Base-by-base conservation (phyloP, 306 rosid genomes). In the Rosa persica region DNA sequence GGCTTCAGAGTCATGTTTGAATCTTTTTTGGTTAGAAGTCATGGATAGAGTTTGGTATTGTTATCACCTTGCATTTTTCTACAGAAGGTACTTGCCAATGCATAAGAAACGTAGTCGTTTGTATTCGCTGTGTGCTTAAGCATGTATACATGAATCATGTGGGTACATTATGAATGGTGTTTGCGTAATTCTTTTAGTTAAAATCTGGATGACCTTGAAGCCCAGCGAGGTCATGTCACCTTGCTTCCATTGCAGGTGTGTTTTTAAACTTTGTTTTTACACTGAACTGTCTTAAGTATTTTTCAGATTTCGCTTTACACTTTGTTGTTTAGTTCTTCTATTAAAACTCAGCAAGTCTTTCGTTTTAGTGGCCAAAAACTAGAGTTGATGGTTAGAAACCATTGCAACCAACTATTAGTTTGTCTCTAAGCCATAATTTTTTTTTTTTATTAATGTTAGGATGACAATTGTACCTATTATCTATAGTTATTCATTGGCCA, bases 1-100 rank as follows among this genome's bases (percentile, higher is more conserved):
- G n/a, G 66, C 30, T 52, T 73, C 66, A 55, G 62, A 55, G 62
- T 55, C 62, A 55, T 55, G 30, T 57, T 57, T 23, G 64, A 57
- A 15, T 22, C 64, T 22, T 22, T 57, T 57, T 23, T 22, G 34
- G 64, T 22, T 22, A 57, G 10, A 19, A 12, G 66, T 73, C 77
- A 54, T 73, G 58, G 27, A 10, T 13, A 7, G 51, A 54, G 13
- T 39, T 38, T 73, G 77, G 39, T 54, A 40, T 10, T 38, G 36
- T 52, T 57, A 38, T 54, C 22, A 30, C 25, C 42, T 64, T 34
- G n/a, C 40, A 22, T 16, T 72, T 5, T 55, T 9, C 27, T 72
- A 49, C 23, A 49, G 40, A 49, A 6, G 19, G 19, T 30, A 23
- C 44, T 7, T 4, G 47, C 76, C n/a, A 11, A 19, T 72, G 44